These are phyloP conservation scores for Jaapia argillacea DNA, from an alignment of 768 basidiomycete genomes.

Conservation along the genomic window DNA sequence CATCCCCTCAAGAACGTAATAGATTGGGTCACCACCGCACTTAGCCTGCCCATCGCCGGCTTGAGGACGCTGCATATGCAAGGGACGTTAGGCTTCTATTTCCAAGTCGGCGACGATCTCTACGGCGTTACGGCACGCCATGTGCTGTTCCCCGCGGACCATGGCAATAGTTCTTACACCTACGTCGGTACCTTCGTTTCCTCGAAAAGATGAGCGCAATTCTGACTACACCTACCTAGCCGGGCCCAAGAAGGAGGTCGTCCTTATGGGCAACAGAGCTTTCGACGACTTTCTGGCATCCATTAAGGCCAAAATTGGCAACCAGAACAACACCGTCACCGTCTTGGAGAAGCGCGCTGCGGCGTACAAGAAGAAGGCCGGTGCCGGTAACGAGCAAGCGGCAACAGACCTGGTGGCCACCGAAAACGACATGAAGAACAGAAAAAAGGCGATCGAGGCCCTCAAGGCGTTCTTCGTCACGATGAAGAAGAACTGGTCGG, in stretches of 20 bases:
- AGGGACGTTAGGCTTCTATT: slow-evolving; percentile 29
- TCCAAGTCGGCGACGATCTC: slow-evolving; percentile 18
- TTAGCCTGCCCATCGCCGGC: slow-evolving; percentile 26
- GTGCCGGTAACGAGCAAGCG: slow-evolving; percentile 10
- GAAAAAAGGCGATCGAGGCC: slow-evolving; percentile 8
- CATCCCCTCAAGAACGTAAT: slow-evolving; percentile 24
- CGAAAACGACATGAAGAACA: slow-evolving; percentile 7
- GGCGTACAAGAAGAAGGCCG: slow-evolving; percentile 10
- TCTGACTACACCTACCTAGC: slow-evolving; percentile 11
- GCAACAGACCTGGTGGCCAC: slow-evolving; percentile 8
- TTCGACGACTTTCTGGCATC: slow-evolving; percentile 15
- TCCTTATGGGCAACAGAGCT: slow-evolving; percentile 16
- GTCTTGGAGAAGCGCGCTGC: slow-evolving; percentile 10
- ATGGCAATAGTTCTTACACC: slow-evolving; percentile 14
- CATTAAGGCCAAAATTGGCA: slow-evolving; percentile 17
- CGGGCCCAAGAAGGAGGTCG: slow-evolving; percentile 17
- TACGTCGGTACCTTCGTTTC: slow-evolving; percentile 8
- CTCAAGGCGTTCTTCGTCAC: slow-evolving; percentile 23
- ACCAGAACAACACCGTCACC: slow-evolving; percentile 8
- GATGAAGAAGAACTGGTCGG: slow-evolving; percentile 23
- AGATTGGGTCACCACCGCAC: slow-evolving; percentile 24
- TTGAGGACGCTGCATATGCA: slow-evolving; percentile 20
- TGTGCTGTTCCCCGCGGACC: slow-evolving; percentile 15
- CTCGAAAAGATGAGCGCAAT: too few species aligned
- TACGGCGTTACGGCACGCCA: slow-evolving; percentile 26